These are phyloP conservation scores for Cicer arietinum DNA, from an alignment of 306 rosid genomes.

Conservation along the genomic window DNA sequence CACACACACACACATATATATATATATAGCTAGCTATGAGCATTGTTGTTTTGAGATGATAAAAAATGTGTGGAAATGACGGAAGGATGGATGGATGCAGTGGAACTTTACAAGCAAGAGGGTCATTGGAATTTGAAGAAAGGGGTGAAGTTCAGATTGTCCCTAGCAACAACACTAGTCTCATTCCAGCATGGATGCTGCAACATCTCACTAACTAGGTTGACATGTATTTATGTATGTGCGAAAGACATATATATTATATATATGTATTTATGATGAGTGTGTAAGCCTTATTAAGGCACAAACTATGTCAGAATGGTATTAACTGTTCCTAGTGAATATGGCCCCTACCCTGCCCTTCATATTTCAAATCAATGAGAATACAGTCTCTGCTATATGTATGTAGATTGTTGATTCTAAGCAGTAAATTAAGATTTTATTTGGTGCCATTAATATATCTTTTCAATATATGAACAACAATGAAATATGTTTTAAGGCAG, in stretches of 20 bases:
- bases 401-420: neutral
- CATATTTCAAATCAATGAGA: slow-evolving; percentile 32
- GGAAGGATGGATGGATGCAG: slow-evolving; percentile 51
- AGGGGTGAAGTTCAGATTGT: slow-evolving; percentile 48
- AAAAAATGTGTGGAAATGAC: neutral
- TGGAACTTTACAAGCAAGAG: slow-evolving; percentile 51
- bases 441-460: neutral
- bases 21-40: neutral
- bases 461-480: neutral
- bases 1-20: too few species aligned
- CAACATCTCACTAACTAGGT: slow-evolving; percentile 48
- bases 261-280: neutral
- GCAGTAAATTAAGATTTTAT: neutral
- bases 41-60: neutral
- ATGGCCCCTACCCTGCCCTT: slow-evolving; percentile 9
- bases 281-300: slow-evolving; percentile 24
- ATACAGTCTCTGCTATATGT: slow-evolving; percentile 7
- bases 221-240: neutral
- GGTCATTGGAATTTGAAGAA: slow-evolving; percentile 42
- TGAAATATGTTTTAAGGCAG: too few species aligned
- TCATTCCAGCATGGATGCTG: slow-evolving; percentile 83
- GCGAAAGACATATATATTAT: slow-evolving; percentile 5
- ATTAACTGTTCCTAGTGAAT: slow-evolving; percentile 8
- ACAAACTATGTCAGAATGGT: slow-evolving; percentile 6
- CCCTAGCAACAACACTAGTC: slow-evolving; percentile 21